phyloP scores from a whole-genome alignment of 768 basidiomycete genomes.

The Boletus rufocinnamomeus region DNA sequence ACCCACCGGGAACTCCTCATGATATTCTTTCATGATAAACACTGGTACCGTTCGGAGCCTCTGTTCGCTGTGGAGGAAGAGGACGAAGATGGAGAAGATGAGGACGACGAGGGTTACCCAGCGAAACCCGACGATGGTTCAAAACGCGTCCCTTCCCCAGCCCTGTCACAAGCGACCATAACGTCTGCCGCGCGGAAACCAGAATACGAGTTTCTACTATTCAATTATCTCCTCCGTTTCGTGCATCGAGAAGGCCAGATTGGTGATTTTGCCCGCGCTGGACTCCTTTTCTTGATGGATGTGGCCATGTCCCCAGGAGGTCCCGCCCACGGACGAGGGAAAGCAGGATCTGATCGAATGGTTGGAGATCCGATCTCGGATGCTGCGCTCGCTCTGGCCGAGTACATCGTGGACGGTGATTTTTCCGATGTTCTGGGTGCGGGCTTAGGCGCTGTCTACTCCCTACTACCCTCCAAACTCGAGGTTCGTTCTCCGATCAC shows the following conservation, averaged over 20 bases:
- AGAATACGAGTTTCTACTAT: slow-evolving; percentile 94
- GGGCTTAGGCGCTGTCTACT: slow-evolving; percentile 91
- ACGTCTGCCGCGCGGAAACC: slow-evolving; percentile 63
- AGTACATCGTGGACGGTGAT: slow-evolving; percentile 95
- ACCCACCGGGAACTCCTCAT: slow-evolving; percentile 87
- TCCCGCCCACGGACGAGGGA: slow-evolving; percentile 44
- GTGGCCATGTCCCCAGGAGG: slow-evolving; percentile 88
- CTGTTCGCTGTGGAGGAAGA: slow-evolving; percentile 76
- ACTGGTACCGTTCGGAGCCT: slow-evolving; percentile 79
- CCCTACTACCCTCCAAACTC: slow-evolving; percentile 85
- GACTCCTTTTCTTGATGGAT: slow-evolving; percentile 92
- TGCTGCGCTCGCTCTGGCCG: slow-evolving; percentile 84
- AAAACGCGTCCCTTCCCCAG: slow-evolving; percentile 51
- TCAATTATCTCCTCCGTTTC: slow-evolving; percentile 94
- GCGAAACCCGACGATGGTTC: slow-evolving; percentile 10
- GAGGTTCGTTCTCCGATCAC: slow-evolving; percentile 55
- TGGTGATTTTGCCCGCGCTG: slow-evolving; percentile 91
- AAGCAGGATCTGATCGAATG: slow-evolving; percentile 22
- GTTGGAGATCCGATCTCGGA: slow-evolving; percentile 72
- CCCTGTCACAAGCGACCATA: slow-evolving; percentile 60
- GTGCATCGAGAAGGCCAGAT: slow-evolving; percentile 93
- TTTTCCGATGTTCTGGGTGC: slow-evolving; percentile 97
- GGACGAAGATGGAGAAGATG: slow-evolving; percentile 61
- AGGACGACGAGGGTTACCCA: slow-evolving; percentile 34
- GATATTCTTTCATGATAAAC: slow-evolving; percentile 97